Evolutionary conservation across 2,329 filamentous ascomycete species (phyloP), one percentile per base, ranked within the genome.

Genomic region (Fusarium sp.): DNA sequence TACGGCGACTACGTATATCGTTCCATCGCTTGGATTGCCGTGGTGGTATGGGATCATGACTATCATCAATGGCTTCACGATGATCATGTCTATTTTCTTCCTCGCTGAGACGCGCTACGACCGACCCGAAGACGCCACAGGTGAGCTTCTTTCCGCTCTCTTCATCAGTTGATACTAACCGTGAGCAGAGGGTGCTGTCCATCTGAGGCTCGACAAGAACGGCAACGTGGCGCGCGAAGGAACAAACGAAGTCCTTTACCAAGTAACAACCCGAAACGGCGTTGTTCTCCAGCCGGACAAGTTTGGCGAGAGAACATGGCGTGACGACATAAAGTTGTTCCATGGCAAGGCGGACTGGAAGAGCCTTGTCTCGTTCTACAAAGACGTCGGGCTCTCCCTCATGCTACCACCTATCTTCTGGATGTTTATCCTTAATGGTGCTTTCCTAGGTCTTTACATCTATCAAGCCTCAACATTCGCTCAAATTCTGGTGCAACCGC

Each of bases 41-140:
- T 67, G 64, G 64, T 67, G 64, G 64, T 67, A 66, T 16, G 64
- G 64, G 3, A 45, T 67, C n/a, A 67, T 67, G 51, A 60, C 51
- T 1, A 60, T 66, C 2, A 67, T 53, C 10, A 67, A 67, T 0
- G 64, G 64, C 0, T 51, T 26, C 5, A 67, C 61, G 0, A 33
- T 67, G 28, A 53, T 67, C 0, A 24, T 67, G 16, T 67, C 64
- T 1, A 28, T 67, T 2, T 53, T 67, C 3, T 61, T 66, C 22
- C 18, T 67, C n/a, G 26, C 39, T 0, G 64, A 67, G 28, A 67
- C 64, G 1, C 64, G 61, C 1, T 67, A 66, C 0, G 44, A 66
- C 15, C 61, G 64, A 20, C 64, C 64, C 2, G 61, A 67, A 1
- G 64, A 67, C 15, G 64, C 64, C 4, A 60, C 51, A 6, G 61